These are phyloP conservation scores for Nakazawaea wyomingensis DNA, from an alignment of 805 yeast species.

Conservation along the genomic window DNA sequence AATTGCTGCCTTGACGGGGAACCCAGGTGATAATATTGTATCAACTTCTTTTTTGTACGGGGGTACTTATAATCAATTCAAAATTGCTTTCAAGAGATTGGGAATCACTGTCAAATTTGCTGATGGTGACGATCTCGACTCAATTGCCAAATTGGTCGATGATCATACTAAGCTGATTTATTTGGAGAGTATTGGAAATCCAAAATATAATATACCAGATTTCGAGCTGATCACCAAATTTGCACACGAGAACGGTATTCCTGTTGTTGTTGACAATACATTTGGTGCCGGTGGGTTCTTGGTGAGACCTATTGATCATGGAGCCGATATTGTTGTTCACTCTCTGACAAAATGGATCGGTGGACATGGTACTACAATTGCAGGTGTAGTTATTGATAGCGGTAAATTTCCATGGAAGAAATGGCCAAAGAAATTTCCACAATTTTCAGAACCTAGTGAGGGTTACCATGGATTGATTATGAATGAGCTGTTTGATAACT, in stretches of 20 bases:
- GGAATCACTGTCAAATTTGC: conserved; percentile 87
- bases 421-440: conserved; percentile 85
- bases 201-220: conserved; percentile 88
- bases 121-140: conserved; percentile 68
- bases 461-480: conserved; percentile 88
- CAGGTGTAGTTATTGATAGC: conserved; percentile 83
- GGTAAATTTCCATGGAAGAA: conserved; percentile 92
- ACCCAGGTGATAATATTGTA: conserved; percentile 79
- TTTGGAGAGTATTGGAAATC: conserved; percentile 89
- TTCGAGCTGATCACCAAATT: conserved; percentile 68
- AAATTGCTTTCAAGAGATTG: conserved; percentile 82
- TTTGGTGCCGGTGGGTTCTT: conserved; percentile 95
- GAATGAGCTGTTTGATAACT: conserved; percentile 75
- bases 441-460: conserved; percentile 83
- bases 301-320: conserved; percentile 77
- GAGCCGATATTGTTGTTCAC: conserved; percentile 89
- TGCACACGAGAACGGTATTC: conserved; percentile 84
- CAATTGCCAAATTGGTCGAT: conserved; percentile 70
- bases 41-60: conserved; percentile 88
- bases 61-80: conserved; percentile 94
- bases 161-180: conserved; percentile 85
- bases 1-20: conserved; percentile 73
- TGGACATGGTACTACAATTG: conserved; percentile 94
- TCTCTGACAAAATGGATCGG: conserved; percentile 98
- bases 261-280: conserved; percentile 92